phyloP scores from a whole-genome alignment of 306 rosid genomes.

The Gillenia trifoliata region DNA sequence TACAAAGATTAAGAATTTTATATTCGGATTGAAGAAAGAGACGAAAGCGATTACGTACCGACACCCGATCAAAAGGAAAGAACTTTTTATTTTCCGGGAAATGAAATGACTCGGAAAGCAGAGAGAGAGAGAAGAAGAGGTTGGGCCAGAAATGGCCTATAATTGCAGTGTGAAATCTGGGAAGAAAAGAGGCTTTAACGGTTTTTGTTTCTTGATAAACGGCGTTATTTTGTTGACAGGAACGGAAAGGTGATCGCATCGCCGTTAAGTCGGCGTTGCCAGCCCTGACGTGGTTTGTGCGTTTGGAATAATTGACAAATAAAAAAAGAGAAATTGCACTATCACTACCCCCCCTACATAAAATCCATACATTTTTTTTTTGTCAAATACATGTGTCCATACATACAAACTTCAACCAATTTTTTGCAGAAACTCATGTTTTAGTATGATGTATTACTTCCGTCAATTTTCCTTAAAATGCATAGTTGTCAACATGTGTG shows the following conservation, averaged over 20 bases:
- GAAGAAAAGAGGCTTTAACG: neutral
- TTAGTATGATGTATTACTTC: no score
- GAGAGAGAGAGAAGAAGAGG: neutral
- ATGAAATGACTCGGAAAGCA: constrained; percentile 22
- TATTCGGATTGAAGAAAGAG: neutral
- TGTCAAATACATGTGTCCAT: no score
- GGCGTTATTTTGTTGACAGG: constrained; percentile 25
- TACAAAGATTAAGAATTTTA: neutral
- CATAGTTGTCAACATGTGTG: no score
- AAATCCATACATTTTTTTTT: no score
- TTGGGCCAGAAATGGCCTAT: constrained; percentile 72
- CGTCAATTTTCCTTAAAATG: no score
- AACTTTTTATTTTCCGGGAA: constrained; percentile 29
- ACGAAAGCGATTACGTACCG: constrained; percentile 55
- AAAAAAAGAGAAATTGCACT: no score
- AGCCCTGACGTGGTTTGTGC: constrained; percentile 23
- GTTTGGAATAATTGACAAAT: neutral
- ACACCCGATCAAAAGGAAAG: constrained; percentile 42
- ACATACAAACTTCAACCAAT: no score
- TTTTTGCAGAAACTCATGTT: no score
- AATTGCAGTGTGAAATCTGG: neutral
- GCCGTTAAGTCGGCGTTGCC: constrained; percentile 32
- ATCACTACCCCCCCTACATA: no score
- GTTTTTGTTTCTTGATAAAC: constrained; percentile 5
- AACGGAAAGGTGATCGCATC: neutral